Base-by-base conservation (phyloP, 148 eudicot species). In the Pouteria glomerata region DNA sequence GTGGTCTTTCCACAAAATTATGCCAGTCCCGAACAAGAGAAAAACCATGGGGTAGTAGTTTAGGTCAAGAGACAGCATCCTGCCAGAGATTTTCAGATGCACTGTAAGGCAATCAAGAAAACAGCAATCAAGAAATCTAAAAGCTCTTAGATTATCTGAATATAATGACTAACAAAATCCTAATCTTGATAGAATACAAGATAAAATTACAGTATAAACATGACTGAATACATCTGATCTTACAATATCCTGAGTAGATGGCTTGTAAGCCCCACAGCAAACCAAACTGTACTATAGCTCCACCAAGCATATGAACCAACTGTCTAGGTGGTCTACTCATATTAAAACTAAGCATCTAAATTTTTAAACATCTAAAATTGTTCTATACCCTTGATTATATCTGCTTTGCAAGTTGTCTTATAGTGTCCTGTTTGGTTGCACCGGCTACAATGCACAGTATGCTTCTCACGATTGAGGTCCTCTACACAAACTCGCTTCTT, bases 371-470 rank as follows among this genome's bases (percentile, higher is more conserved):
- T 12, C 78, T 73, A 77, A 19, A 58, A 59, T 19, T 70, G 41
- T 31, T 65, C 76, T 62, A 75, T 11, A 48, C 70, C 48, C 16
- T 29, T 30, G 30, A 14, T 26, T 11, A 14, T 1, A 50, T 27
- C 26, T 29, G 57, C 70, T 48, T 66, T 66, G 57, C 70, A 66
- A n/a, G 70, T 48, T 19, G 88, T 80, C 83, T 82, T 85, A 57
- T 84, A 88, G 66, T 88, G 88, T 57, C 92, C 89, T 19, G 85
- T 78, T 81, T 82, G 87, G 78, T 88, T 85, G 68, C 92, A 85
- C 61, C 65, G 83, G 60, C 86, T 82, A 73, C 92, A 88, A 42
- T 70, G 89, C 70, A 85, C 92, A 0, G 85, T 79, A 77, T 88
- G 89, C 82, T 85, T 88, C 55, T 74, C 85, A 5, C 78, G 83